Conservation (phyloP, 345 rosid species). For the Syzygium aqueum region DNA sequence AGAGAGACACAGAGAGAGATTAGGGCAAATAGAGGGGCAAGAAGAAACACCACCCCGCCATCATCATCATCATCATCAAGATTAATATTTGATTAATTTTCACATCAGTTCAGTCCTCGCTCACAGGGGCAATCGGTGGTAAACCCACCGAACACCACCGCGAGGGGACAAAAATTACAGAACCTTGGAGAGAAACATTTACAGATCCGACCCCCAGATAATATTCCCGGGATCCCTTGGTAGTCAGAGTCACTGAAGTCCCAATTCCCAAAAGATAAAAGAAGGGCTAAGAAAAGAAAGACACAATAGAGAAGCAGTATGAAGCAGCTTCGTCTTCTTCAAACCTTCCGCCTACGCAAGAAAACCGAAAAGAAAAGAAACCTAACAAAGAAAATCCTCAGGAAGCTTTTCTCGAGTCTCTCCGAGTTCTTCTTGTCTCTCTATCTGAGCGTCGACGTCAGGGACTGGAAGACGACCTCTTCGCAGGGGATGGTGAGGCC, state of each 20-base stretch:
- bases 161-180: constrained; percentile 2
- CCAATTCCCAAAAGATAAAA: background rate
- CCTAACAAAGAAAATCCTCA: background rate
- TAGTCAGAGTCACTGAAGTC: background rate
- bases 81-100: background rate
- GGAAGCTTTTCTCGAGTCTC: background rate
- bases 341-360: background rate
- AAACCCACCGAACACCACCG: background rate
- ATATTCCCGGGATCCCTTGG: background rate
- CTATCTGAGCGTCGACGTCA: constrained; percentile 21
- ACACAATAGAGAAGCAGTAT: background rate
- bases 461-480: constrained; percentile 33
- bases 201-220: background rate
- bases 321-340: background rate
- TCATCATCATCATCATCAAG: background rate
- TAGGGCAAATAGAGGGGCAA: background rate
- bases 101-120: background rate
- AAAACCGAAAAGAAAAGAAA: background rate
- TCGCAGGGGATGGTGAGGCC: constrained; percentile 49
- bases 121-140: background rate
- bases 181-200: background rate
- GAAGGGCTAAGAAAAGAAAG: background rate
- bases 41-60: background rate
- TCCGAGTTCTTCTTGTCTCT: background rate
- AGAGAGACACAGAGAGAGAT: background rate